phyloP scores from a whole-genome alignment of 2,329 filamentous ascomycete species.

The Cadophora gregata region DNA sequence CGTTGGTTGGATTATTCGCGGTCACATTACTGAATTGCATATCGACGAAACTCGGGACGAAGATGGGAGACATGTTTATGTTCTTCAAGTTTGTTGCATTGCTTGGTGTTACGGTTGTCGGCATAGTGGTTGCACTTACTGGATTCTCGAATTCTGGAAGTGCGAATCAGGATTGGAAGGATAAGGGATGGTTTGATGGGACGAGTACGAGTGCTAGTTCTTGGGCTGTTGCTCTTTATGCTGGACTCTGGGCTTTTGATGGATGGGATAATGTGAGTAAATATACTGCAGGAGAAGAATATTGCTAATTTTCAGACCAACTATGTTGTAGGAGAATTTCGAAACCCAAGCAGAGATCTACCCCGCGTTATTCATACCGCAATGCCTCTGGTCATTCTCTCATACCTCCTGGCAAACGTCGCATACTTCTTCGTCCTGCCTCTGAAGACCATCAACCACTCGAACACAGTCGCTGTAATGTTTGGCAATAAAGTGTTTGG shows the following conservation, averaged over 20 bases:
- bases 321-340: slow-evolving; percentile 97
- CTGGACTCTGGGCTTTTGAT: slow-evolving; percentile 96
- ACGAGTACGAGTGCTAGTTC: slow-evolving; percentile 80
- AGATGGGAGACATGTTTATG: slow-evolving; percentile 92
- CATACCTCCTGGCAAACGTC: slow-evolving; percentile 89
- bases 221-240: slow-evolving; percentile 95
- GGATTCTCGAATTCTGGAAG: slow-evolving; percentile 79
- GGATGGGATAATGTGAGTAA: slow-evolving; percentile 93
- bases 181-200: slow-evolving; percentile 84
- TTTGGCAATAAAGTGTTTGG: slow-evolving; percentile 94
- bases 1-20: slow-evolving; percentile 73
- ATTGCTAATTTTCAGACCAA: slow-evolving; percentile 71
- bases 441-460: slow-evolving; percentile 76
- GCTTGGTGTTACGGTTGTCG: slow-evolving; percentile 83
- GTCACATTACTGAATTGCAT: slow-evolving; percentile 90
- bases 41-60: slow-evolving; percentile 85
- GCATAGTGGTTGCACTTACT: slow-evolving; percentile 87
- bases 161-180: slow-evolving; percentile 86
- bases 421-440: slow-evolving; percentile 95
- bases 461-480: slow-evolving; percentile 94
- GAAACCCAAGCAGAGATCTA: slow-evolving; percentile 86
- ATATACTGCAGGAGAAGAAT: neutral
- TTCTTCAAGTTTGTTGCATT: slow-evolving; percentile 95
- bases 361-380: slow-evolving; percentile 95
- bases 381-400: slow-evolving; percentile 90